Conservation (phyloP, 2,329 filamentous ascomycete genomes). For the Alternaria angustiovoidea region DNA sequence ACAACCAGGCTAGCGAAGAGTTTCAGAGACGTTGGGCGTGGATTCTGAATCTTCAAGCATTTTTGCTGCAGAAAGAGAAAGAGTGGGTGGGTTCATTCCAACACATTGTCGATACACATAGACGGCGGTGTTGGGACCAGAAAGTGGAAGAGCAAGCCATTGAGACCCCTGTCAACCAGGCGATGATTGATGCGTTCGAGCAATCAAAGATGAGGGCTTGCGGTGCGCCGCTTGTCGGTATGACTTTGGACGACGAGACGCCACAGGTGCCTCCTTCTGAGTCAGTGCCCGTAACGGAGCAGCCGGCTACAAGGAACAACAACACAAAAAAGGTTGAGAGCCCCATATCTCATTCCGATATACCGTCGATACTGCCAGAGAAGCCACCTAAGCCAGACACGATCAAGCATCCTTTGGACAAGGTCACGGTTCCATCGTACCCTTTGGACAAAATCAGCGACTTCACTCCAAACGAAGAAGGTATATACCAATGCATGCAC, state of each 20-base stretch:
- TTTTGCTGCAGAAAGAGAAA: neutral
- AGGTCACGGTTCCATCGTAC: neutral
- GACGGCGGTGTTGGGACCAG: neutral
- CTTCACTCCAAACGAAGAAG: neutral
- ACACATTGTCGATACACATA: neutral
- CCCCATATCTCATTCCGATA: accelerated
- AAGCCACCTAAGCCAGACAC: neutral
- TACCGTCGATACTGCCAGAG: too few species aligned
- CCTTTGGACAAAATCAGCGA: neutral
- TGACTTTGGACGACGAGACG: neutral
- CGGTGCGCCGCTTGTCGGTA: too few species aligned
- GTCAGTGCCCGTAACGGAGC: neutral
- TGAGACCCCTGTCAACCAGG: neutral
- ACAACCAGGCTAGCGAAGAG: neutral
- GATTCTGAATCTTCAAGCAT: neutral
- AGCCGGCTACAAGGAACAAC: neutral
- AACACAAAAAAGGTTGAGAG: neutral
- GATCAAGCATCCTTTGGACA: neutral
- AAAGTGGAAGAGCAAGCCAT: neutral
- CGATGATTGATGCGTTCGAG: neutral
- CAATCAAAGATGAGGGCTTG: neutral
- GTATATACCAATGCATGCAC: slow-evolving; percentile 2
- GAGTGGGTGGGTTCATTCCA: neutral
- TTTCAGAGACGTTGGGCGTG: neutral
- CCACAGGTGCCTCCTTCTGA: neutral